A percentile compares a stretch with the other conserved stretches of the same genome.
Conservation (phyloP, 768 basidiomycete species). For the Termitomyces sp. region DNA sequence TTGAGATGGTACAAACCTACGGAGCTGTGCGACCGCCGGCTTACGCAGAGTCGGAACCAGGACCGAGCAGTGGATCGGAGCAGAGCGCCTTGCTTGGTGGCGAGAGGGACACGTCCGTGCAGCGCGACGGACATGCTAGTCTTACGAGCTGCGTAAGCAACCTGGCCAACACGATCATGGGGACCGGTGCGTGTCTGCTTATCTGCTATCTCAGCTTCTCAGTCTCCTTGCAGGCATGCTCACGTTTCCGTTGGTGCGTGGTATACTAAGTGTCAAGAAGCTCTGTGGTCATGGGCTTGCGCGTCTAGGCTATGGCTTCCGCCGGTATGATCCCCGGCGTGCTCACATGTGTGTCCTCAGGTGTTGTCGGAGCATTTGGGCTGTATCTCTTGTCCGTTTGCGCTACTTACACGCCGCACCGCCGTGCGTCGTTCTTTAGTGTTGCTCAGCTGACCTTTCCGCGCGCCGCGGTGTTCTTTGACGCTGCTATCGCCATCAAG, state of each 20-base stretch:
- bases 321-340: conserved; percentile 88
- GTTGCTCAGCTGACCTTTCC: conserved; percentile 87
- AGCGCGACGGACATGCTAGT: conserved; percentile 61
- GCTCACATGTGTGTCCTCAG: conserved; percentile 82
- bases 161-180: conserved; percentile 86
- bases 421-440: conserved; percentile 79
- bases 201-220: conserved; percentile 1
- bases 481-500: conserved; percentile 91
- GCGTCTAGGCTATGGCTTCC: conserved; percentile 76
- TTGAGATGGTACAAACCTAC: conserved; percentile 70
- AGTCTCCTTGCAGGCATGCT: conserved; percentile 62
- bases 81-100: conserved; percentile 56
- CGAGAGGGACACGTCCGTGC: conserved; percentile 19
- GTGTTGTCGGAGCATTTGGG: conserved; percentile 72
- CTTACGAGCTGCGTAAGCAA: conserved; percentile 71
- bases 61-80: conserved; percentile 34
- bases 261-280: background rate
- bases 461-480: conserved; percentile 81
- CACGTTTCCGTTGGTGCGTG: conserved; percentile 74
- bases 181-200: conserved; percentile 57
- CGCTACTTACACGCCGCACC: conserved; percentile 68
- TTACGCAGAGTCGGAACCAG: conserved; percentile 20
- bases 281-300: background rate
- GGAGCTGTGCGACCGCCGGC: conserved; percentile 41
- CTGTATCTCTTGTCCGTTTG: conserved; percentile 85